phyloP scores from a whole-genome alignment of 2,329 filamentous ascomycete genomes.

The Sclerotinia spermophila region DNA sequence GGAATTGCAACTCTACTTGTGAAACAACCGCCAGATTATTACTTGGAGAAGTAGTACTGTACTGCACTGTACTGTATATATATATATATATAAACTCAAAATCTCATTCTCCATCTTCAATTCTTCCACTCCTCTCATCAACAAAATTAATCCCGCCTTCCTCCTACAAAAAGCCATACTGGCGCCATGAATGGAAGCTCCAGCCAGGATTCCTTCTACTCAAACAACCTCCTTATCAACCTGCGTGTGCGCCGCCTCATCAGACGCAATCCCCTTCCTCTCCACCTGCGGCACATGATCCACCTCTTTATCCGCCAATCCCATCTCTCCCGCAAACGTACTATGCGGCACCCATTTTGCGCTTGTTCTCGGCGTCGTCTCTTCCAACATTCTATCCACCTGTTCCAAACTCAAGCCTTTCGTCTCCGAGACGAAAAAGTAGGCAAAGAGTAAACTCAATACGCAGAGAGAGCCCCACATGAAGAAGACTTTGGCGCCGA shows the following conservation, averaged over 20 bases:
- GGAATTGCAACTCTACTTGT: constrained; percentile 1
- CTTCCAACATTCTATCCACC: constrained; percentile 61
- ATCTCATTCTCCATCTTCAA: neutral
- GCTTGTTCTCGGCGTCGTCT: constrained; percentile 42
- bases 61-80: neutral
- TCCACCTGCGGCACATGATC: constrained; percentile 8
- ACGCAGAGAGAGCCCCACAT: constrained; percentile 60
- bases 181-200: neutral
- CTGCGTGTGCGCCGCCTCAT: neutral
- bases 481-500: constrained; percentile 43
- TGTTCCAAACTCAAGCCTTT: constrained; percentile 72
- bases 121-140: too few species aligned
- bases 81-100: neutral
- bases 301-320: constrained; percentile 21
- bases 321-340: constrained; percentile 34
- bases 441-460: constrained; percentile 53
- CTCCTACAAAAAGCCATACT: neutral
- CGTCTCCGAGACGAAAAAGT: constrained; percentile 64
- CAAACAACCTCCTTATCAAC: constrained; percentile 21
- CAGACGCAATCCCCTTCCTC: constrained; percentile 14
- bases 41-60: neutral
- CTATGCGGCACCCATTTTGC: constrained; percentile 31
- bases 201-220: neutral
- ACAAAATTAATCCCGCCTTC: neutral
- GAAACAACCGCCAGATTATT: neutral